Evolutionary conservation across 805 yeast species (phyloP).

Genomic region (Teunomyces gatunensis): DNA sequence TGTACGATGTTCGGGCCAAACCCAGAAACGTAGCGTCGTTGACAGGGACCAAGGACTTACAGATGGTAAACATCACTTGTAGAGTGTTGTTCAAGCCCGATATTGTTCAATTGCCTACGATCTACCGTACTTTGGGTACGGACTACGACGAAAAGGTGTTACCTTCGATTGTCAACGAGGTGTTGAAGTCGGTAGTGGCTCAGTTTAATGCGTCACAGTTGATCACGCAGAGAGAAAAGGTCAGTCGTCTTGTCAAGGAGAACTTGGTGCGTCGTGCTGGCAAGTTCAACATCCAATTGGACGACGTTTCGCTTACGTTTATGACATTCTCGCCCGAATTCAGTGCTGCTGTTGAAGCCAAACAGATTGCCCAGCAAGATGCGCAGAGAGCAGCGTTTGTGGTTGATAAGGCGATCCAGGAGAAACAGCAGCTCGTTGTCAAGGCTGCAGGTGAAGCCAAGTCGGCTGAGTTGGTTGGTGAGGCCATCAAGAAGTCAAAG

Average conservation of each 20-base stretch:
- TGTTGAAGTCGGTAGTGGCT: conserved; percentile 93
- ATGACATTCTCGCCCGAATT: conserved; percentile 99
- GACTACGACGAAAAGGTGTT: conserved; percentile 97
- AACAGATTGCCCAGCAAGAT: conserved; percentile 99
- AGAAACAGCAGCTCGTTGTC: conserved; percentile 94
- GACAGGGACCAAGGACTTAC: conserved; percentile 97
- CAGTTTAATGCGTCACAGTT: conserved; percentile 98
- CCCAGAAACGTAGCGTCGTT: conserved; percentile 94
- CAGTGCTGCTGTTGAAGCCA: conserved; percentile 96
- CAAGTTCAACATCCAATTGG: conserved; percentile 81
- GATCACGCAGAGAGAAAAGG: conserved; percentile 98
- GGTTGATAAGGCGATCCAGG: conserved; percentile 96
- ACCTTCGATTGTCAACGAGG: conserved; percentile 98
- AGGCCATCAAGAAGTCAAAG: conserved; percentile 92
- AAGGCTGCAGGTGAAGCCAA: conserved; percentile 98
- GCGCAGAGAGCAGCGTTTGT: conserved; percentile 98
- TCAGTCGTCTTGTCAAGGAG: conserved; percentile 86
- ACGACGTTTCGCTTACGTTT: conserved; percentile 93
- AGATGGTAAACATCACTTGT: conserved; percentile 99
- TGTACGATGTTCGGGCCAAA: conserved; percentile 94
- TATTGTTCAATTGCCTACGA: conserved; percentile 69
- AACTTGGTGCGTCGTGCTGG: conserved; percentile 87
- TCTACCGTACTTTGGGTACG: conserved; percentile 87
- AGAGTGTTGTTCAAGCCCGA: conserved; percentile 93
- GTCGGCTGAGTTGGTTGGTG: conserved; percentile 97